Conservation (phyloP, 116 monocot species). For the Iris pallida region DNA sequence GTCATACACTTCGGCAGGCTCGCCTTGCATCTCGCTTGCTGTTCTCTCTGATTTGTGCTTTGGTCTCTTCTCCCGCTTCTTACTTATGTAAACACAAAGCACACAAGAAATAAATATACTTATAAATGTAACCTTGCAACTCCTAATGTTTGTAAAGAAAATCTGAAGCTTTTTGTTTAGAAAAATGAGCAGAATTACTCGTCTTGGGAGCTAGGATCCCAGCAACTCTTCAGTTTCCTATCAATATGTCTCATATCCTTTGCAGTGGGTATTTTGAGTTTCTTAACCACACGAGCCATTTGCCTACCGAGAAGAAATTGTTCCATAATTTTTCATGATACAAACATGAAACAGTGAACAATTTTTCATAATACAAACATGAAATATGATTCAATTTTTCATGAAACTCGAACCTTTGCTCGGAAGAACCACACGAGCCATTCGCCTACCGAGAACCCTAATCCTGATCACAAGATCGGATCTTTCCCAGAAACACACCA, state of each 20-base stretch:
- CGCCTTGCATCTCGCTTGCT: slow-evolving; percentile 40
- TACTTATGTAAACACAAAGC: slow-evolving; percentile 36
- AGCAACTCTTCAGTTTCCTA: slow-evolving; percentile 74
- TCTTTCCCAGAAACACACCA: too few relatives aligned
- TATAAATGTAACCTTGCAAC: neutral
- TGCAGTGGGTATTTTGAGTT: slow-evolving; percentile 49
- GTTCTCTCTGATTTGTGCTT: slow-evolving; percentile 87
- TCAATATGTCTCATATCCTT: slow-evolving; percentile 94
- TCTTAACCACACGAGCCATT: too few relatives aligned
- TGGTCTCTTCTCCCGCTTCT: slow-evolving; percentile 82
- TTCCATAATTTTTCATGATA: too few relatives aligned
- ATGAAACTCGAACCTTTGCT: too few relatives aligned
- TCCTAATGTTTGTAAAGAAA: neutral
- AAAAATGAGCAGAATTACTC: slow-evolving; percentile 36
- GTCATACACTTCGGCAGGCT: slow-evolving; percentile 5
- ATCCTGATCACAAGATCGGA: too few relatives aligned
- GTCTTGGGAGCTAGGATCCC: slow-evolving; percentile 85
- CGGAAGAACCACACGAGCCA: too few relatives aligned
- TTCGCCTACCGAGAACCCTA: too few relatives aligned
- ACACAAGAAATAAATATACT: neutral
- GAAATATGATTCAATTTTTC: too few relatives aligned
- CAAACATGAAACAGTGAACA: too few relatives aligned
- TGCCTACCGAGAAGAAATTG: too few relatives aligned
- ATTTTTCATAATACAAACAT: too few relatives aligned
- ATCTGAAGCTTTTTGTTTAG: neutral